A percentile compares a stretch with the other conserved stretches of the same genome.
These are phyloP conservation scores for Dipodascopsis tothii DNA, from an alignment of 805 yeast species.

Conservation along the genomic window DNA sequence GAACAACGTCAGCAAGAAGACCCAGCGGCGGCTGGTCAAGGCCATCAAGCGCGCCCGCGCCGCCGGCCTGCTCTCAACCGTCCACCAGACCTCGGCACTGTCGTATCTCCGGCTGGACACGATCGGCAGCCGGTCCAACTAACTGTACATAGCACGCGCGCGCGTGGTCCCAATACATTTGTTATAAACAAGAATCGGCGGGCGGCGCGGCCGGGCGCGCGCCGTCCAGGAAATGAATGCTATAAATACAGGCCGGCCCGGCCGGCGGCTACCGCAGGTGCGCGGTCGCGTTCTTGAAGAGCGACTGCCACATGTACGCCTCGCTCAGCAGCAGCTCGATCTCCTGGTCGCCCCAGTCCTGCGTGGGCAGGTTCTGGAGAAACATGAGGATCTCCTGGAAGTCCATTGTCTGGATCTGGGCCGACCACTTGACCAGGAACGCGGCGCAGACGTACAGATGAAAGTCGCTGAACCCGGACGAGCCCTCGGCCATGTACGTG, in stretches of 20 bases:
- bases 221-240: background rate
- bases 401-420: conserved; percentile 70
- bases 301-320: conserved; percentile 92
- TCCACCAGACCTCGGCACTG: conserved; percentile 6
- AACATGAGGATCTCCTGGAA: conserved; percentile 91
- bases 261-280: conserved; percentile 42
- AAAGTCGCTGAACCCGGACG: conserved; percentile 76
- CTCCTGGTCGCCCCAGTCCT: conserved; percentile 78
- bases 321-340: conserved; percentile 87
- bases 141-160: no score
- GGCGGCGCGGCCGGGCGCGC: background rate
- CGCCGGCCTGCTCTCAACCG: conserved; percentile 48
- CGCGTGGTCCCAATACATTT: background rate
- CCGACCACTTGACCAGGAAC: conserved; percentile 80
- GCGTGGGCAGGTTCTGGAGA: conserved; percentile 83
- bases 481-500: conserved; percentile 57
- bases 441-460: conserved; percentile 98
- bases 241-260: background rate
- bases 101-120: background rate
- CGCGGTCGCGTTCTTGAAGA: conserved; percentile 83
- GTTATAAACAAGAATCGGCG: background rate
- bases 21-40: conserved; percentile 58
- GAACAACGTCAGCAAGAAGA: conserved; percentile 56
- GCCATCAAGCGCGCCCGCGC: conserved; percentile 75
- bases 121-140: background rate